A percentile compares a stretch with the other conserved stretches of the same genome.
Evolutionary conservation across 108 stramenopile species (phyloP).

Genomic region (Skeletonema tropicum): DNA sequence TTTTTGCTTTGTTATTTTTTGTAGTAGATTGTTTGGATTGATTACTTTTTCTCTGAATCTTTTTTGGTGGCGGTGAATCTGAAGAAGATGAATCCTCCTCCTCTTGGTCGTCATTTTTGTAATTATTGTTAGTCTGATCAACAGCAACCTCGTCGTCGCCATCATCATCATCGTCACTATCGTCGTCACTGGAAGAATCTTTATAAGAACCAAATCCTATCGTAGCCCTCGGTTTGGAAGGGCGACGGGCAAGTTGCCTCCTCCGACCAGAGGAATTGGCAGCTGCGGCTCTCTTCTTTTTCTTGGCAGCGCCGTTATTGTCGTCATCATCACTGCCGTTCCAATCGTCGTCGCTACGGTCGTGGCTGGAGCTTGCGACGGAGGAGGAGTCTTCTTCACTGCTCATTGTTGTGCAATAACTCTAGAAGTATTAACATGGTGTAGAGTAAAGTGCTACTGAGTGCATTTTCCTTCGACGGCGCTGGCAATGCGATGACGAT

Average conservation of each 20-base stretch:
- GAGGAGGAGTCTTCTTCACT: neutral
- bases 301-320: neutral
- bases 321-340: neutral
- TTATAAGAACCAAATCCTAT: neutral
- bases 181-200: neutral
- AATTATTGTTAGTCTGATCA: neutral
- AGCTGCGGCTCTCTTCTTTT: neutral
- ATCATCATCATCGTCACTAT: neutral
- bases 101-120: neutral
- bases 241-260: neutral
- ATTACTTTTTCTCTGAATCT: neutral
- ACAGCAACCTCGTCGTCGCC: neutral
- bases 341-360: neutral
- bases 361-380: slow-evolving; percentile 1
- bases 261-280: neutral
- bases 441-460: too few relatives aligned
- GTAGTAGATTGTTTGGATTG: neutral
- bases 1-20: neutral
- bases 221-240: neutral
- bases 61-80: neutral
- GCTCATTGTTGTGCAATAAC: neutral
- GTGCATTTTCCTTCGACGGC: too few relatives aligned
- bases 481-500: too few relatives aligned
- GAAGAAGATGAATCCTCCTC: neutral
- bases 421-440: too few relatives aligned